Evolutionary conservation across 2,329 filamentous ascomycete genomes (phyloP), one percentile per base, ranked within the genome.

Genomic region (Phialemoniopsis sp.): DNA sequence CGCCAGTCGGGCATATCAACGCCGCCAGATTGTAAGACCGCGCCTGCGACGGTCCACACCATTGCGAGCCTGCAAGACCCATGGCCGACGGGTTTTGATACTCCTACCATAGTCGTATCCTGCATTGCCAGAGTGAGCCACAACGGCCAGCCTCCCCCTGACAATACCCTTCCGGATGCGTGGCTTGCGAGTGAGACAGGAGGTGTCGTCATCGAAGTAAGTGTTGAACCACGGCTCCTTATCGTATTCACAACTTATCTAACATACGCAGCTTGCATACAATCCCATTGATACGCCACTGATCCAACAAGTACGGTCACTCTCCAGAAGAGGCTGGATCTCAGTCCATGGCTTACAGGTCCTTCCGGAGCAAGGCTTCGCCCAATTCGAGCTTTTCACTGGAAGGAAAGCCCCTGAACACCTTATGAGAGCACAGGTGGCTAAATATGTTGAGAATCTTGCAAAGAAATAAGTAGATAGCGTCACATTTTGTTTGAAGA

Each of bases 371-470:
- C 76, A 80, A 51, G 78, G 73, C 1, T 75, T 76, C 56, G 75
- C 76, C 4, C 78, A 81, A 46, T 82, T 81, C 49, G 78, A 82
- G 55, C 58, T 80, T 8, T 78, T 81, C 53, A 80, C 78, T 1
- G 76, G 76, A 4, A 67, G 77, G 32, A 67, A 74, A 47, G 76
- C 77, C 14, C 78, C 78, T 8, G 63, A 73, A 13, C 60, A 67
- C 31, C 52, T 77, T 16, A 82, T 82, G 78, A 26, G 21, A 26
- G 21, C 21, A 26, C 21, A 26, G 21, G 21, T 26, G 6, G 21
- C 21, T 6, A 10, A 26, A 6, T 26, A 26, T 26, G 21, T 26
- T 10, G 10, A 26, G 21, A 26, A 26, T 26, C 10, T 26, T n/a
- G n/a, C n/a, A n/a, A n/a, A n/a, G n/a, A n/a, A n/a, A n/a, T n/a